Evolutionary conservation across 768 basidiomycete species (phyloP).

Genomic region (Boletus subparvulus): DNA sequence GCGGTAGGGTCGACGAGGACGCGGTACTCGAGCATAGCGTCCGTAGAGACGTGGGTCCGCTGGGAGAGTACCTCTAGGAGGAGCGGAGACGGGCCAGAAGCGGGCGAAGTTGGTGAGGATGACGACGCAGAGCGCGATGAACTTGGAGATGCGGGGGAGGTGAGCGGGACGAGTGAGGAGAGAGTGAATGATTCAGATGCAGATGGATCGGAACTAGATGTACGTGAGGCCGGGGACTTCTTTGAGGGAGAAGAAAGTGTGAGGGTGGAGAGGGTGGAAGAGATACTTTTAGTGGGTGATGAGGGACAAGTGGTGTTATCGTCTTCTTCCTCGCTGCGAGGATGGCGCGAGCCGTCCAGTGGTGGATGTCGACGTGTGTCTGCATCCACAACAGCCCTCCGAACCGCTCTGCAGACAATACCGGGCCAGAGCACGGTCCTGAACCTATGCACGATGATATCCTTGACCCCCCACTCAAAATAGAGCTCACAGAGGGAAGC

Average conservation of each 20-base stretch:
- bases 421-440: conserved; percentile 81
- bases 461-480: conserved; percentile 91
- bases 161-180: conserved; percentile 18
- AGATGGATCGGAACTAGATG: conserved; percentile 1
- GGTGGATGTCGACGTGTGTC: conserved; percentile 32
- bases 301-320: background rate
- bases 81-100: conserved; percentile 40
- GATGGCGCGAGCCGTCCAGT: background rate
- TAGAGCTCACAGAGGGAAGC: conserved; percentile 81
- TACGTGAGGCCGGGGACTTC: background rate
- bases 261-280: conserved; percentile 14
- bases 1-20: conserved; percentile 69
- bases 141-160: background rate
- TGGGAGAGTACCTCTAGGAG: conserved; percentile 66
- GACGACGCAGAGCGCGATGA: conserved; percentile 4
- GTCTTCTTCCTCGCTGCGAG: background rate
- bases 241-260: conserved; percentile 18
- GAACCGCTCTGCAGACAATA: conserved; percentile 65
- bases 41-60: conserved; percentile 69
- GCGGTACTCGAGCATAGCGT: conserved; percentile 73
- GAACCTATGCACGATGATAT: conserved; percentile 81
- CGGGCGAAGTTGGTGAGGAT: conserved; percentile 17
- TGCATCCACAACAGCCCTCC: conserved; percentile 56
- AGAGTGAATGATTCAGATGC: conserved; percentile 24
- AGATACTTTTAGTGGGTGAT: conserved; percentile 18